Conservation (phyloP, 1,139 yeast species). For the Arxiozyma telluris region DNA sequence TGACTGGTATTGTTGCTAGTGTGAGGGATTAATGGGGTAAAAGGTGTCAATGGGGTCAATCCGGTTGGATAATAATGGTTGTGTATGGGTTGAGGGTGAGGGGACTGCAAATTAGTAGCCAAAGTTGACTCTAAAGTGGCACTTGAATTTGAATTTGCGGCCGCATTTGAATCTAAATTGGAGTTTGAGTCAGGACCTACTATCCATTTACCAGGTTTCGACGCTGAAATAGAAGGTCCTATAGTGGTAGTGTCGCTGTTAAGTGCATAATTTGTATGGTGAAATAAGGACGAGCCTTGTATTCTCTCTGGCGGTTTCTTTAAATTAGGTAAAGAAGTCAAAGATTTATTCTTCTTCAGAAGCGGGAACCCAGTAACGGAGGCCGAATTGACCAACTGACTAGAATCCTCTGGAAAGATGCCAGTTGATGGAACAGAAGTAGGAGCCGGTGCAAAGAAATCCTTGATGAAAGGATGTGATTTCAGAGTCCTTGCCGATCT, state of each 20-base stretch:
- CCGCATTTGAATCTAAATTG: too few relatives aligned
- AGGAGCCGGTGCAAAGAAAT: slow-evolving; percentile 12
- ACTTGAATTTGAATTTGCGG: too few relatives aligned
- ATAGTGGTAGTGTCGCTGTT: slow-evolving; percentile 4
- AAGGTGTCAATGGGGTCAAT: slow-evolving; percentile 4
- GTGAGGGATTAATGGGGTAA: neutral
- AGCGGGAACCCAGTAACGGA: neutral
- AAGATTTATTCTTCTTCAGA: slow-evolving; percentile 15
- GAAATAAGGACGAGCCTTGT: slow-evolving; percentile 11
- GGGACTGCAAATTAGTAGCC: neutral
- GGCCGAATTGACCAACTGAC: neutral
- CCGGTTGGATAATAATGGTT: neutral
- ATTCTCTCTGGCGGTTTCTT: slow-evolving; percentile 19
- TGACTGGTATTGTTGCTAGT: neutral
- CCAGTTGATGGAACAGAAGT: neutral
- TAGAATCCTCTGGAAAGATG: too few relatives aligned
- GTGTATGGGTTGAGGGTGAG: neutral
- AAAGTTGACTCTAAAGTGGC: too few relatives aligned
- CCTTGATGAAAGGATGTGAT: slow-evolving; percentile 36
- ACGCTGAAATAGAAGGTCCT: neutral
- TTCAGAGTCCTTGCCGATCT: slow-evolving; percentile 41
- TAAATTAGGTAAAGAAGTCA: slow-evolving; percentile 19
- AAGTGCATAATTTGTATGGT: neutral
- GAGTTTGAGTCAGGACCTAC: neutral
- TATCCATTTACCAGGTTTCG: neutral